Evolutionary conservation across 1,284 basidiomycete genomes (phyloP).

Genomic region (Rhodotorula sp.): DNA sequence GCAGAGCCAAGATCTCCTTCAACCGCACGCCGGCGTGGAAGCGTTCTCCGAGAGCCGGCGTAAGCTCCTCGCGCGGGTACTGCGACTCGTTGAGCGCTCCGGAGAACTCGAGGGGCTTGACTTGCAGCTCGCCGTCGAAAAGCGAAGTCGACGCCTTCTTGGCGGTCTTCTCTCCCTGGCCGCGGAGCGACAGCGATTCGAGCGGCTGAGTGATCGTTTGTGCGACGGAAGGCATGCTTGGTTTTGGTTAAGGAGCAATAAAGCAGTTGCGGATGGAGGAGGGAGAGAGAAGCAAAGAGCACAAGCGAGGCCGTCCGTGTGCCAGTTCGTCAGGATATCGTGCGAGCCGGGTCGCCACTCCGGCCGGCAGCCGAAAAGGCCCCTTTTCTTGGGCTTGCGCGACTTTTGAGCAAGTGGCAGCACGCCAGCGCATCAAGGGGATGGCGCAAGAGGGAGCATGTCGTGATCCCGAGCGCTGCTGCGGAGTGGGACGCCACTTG

Average conservation of each 20-base stretch:
- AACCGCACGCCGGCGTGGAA: constrained; percentile 24
- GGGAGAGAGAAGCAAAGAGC: neutral
- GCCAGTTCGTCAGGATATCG: no score
- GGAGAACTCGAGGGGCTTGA: constrained; percentile 14
- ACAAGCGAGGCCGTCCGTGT: no score
- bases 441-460: no score
- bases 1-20: constrained; percentile 24
- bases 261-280: neutral
- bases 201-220: constrained; percentile 3
- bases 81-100: constrained; percentile 10
- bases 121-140: constrained; percentile 6
- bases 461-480: no score
- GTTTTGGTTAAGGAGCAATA: neutral
- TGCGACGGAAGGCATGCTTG: neutral
- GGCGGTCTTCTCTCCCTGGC: neutral
- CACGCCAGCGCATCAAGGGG: no score
- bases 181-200: constrained; percentile 12
- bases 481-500: no score
- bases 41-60: constrained; percentile 20
- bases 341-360: no score
- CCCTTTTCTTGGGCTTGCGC: no score
- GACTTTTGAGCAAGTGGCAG: no score
- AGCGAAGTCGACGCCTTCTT: neutral
- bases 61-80: constrained; percentile 12
- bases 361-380: no score